Conservation (phyloP, 2,329 filamentous ascomycete species). For the Stachybotrys echinatus region DNA sequence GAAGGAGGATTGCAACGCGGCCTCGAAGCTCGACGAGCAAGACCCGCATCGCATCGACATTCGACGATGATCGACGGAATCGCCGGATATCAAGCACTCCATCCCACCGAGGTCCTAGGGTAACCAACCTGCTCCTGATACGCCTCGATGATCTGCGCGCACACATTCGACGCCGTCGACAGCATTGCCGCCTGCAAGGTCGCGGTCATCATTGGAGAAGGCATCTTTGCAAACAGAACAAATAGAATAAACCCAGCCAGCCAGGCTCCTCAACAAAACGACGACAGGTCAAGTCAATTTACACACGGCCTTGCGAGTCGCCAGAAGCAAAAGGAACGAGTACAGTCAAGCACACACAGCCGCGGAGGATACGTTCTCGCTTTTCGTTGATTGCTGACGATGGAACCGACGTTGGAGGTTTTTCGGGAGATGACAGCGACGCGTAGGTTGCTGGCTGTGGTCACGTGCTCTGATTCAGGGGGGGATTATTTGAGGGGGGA, state of each 20-base stretch:
- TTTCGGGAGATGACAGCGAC: neutral
- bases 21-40: neutral
- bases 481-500: neutral
- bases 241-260: neutral
- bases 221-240: slow-evolving; percentile 24
- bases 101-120: neutral
- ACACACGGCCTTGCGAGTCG: too few relatives aligned
- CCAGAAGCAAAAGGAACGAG: too few relatives aligned
- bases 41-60: neutral
- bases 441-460: neutral
- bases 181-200: slow-evolving; percentile 48
- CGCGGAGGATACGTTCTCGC: too few relatives aligned
- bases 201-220: slow-evolving; percentile 44
- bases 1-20: slow-evolving; percentile 4
- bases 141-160: slow-evolving; percentile 48
- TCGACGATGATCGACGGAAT: too few relatives aligned
- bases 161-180: slow-evolving; percentile 47
- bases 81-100: neutral
- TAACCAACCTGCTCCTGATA: slow-evolving; percentile 37
- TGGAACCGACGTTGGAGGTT: neutral
- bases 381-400: neutral
- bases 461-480: neutral
- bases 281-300: too few relatives aligned
- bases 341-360: too few relatives aligned
- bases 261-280: too few relatives aligned